Base-by-base conservation (phyloP, 345 rosid genomes). In the Citrus medica region DNA sequence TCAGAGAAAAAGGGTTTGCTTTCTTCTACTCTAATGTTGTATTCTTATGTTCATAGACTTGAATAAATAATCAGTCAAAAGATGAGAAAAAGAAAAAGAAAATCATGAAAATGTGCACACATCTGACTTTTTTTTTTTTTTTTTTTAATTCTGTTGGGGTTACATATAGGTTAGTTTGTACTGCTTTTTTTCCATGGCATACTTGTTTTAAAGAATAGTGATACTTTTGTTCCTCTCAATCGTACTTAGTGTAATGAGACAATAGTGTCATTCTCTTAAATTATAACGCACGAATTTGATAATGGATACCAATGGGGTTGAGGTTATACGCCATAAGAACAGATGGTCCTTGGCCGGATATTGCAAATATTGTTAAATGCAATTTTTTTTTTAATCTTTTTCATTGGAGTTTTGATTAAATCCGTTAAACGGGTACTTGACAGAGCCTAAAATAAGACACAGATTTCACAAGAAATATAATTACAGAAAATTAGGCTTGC, bases 391-490 rank as follows among this genome's bases (percentile, higher is more conserved):
- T 46, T 48, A 2, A 2, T 9, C 46, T 2, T 70, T 48, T 80
- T 53, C 70, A 55, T 37, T 13, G 6, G n/a, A 16, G 67, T n/a
- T 80, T 58, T 58, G 77, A 46, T 70, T 73, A 64, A 73, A 67
- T 73, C 70, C 63, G 30, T 67, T 33, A 51, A 51, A 63, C 1
- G 75, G 75, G 55, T 37, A 75, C 79, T 66, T 6, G 2, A 48
- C 60, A 42, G 7, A 30, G 66, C 74, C 74, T 83, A 76, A 63
- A 33, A 38, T 61, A 62, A 55, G 75, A 64, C 46, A 78, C 65
- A 68, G 42, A 64, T 22, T 17, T 67, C 51, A 21, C 71, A 73
- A 79, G 46, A 12, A 74, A 75, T 55, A 63, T 70, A 80, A 81
- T 83, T 12, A 13, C 67, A 76, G 72, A 76, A 55, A 74, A 70